Evolutionary conservation across 1,284 basidiomycete genomes (phyloP), one percentile per base, ranked within the genome.

Genomic region (Rhizoctonia solani): DNA sequence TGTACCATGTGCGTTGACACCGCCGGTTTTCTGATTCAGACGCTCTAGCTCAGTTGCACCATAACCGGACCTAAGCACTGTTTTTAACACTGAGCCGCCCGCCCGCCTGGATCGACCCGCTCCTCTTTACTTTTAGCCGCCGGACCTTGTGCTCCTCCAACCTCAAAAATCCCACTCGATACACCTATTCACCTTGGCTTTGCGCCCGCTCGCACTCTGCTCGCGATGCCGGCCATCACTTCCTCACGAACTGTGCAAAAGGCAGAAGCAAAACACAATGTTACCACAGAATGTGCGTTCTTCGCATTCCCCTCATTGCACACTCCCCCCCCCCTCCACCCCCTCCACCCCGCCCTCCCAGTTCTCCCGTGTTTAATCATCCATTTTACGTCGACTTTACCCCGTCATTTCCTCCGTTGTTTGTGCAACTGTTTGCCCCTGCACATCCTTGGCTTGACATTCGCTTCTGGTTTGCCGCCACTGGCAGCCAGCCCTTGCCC

Each of bases 231-330:
- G 46, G 68, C 68, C 55, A 69, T 69, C 50, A 42, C 67, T 32
- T 58, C 68, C 41, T 54, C 69, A 27, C 69, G 68, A 39, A 55
- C 68, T 42, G 74, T 75, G 37, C 78, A 78, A 65, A 74, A 74
- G 46, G 81, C 85, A 52, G 86, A 89, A 74, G 85, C 83, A 67
- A 89, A 87, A 75, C 90, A 87, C 78, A 90, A 90, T 74, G 89
- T 92, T 68, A 83, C 86, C 0, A 88, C 89, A 11, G 88, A 91
- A 37, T 92, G 89, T 90, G 74, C 72, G 88, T 75, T 5, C 19
- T 23, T 14, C 34, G 13, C n/a, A 6, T 27, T 19, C 19, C 23
- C n/a, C 58, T 41, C 39, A 16, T 21, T 16, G 9, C 41, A 4
- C 41, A 16, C 41, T 44, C 41, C 41, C 41, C 5, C 41, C 19